Evolutionary conservation across 306 rosid species (phyloP).

Genomic region (Ammopiptanthus mongolicus): DNA sequence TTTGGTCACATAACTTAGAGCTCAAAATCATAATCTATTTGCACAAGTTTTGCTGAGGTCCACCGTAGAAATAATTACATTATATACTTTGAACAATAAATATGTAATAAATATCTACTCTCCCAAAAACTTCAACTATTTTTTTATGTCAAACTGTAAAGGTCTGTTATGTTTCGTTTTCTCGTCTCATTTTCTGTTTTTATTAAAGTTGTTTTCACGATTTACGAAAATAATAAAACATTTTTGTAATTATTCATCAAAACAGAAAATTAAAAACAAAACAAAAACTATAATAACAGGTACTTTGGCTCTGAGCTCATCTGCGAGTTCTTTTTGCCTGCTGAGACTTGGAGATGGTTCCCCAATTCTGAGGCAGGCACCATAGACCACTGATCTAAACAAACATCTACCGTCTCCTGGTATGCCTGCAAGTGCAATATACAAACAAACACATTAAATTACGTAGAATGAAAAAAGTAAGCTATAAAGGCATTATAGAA

Average conservation of each 20-base stretch:
- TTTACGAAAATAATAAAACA: no score
- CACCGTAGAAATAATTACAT: not conserved
- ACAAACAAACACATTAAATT: not conserved
- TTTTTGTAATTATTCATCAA: no score
- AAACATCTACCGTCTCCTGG: constrained; percentile 90
- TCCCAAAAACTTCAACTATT: no score
- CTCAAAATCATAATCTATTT: not conserved
- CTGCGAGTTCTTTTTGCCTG: constrained; percentile 76
- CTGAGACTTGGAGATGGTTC: constrained; percentile 52
- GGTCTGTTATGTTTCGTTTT: no score
- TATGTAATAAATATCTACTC: no score
- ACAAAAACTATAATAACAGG: not conserved
- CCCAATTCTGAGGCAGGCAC: constrained; percentile 63
- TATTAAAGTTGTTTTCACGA: no score
- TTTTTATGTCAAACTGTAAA: no score
- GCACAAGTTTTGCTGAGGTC: not conserved
- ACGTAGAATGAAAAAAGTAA: not conserved
- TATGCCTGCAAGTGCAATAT: constrained; percentile 52
- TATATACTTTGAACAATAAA: not conserved
- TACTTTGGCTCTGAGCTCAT: constrained; percentile 75
- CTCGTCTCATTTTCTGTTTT: no score
- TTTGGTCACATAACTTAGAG: not conserved
- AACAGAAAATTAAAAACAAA: not conserved
- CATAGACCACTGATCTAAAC: constrained; percentile 74
- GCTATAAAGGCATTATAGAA: not conserved